Conservation (phyloP, 768 basidiomycete species). For the Candolleomyces eurysporus region DNA sequence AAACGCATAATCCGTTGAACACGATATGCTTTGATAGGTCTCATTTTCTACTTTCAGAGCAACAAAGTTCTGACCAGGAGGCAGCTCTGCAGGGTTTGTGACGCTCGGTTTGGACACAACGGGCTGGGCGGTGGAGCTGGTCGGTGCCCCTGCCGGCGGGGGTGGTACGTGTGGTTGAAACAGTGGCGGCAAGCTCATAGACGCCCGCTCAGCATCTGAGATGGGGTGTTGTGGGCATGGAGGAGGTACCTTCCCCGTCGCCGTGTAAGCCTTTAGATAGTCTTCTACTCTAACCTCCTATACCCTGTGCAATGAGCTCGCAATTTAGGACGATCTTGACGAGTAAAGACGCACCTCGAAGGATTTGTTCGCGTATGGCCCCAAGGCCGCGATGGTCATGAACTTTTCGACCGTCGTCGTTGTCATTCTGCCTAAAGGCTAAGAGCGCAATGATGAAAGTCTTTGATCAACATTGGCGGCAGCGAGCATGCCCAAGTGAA, state of each 20-base stretch:
- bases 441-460: background rate
- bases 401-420: background rate
- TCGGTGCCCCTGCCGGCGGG: slow-evolving; percentile 6
- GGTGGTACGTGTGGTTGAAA: slow-evolving; percentile 40
- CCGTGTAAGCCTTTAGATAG: slow-evolving; percentile 48
- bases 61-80: slow-evolving; percentile 12
- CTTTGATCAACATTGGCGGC: background rate
- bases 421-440: background rate
- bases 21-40: slow-evolving; percentile 11
- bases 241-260: slow-evolving; percentile 45
- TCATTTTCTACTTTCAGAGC: slow-evolving; percentile 10
- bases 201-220: slow-evolving; percentile 39
- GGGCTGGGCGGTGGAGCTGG: background rate
- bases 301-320: background rate
- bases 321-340: background rate
- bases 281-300: slow-evolving; percentile 58
- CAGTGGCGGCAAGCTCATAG: slow-evolving; percentile 46
- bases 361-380: slow-evolving; percentile 2
- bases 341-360: slow-evolving; percentile 11
- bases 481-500: background rate
- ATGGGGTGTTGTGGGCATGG: slow-evolving; percentile 49
- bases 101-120: background rate
- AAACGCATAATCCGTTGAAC: slow-evolving; percentile 10
- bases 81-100: slow-evolving; percentile 10
- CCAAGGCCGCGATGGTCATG: background rate